Percentiles rank a stretch among this genome's conserved stretches.
These are phyloP conservation scores for Pistacia atlantica DNA, from an alignment of 345 rosid genomes.

Conservation along the genomic window DNA sequence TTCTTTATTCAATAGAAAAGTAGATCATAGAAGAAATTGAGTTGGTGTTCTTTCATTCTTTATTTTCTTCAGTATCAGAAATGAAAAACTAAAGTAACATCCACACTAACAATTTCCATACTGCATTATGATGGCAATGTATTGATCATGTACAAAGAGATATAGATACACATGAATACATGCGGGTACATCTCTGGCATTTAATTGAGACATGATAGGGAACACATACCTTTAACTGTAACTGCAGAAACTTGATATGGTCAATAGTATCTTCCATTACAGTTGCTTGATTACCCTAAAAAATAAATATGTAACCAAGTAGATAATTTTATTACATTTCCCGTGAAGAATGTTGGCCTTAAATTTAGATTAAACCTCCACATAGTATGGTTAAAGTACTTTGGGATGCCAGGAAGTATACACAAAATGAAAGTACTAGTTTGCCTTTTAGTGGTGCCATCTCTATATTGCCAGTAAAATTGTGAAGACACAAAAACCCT, in stretches of 20 bases:
- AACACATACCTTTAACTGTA: conserved; percentile 54
- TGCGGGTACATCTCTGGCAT: background rate
- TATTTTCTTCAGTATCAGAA: no score
- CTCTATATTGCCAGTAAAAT: background rate
- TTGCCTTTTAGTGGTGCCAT: background rate
- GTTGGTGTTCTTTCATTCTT: no score
- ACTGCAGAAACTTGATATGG: conserved; percentile 60
- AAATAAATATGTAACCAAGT: conserved; percentile 18
- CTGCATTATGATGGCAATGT: background rate
- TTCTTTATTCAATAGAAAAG: no score
- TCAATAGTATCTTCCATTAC: conserved; percentile 40
- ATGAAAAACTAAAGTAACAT: background rate
- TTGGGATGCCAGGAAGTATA: background rate
- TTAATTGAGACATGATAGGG: background rate
- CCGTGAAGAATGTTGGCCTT: background rate
- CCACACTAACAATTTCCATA: no score
- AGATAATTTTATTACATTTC: background rate
- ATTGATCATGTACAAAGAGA: background rate
- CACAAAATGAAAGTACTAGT: background rate
- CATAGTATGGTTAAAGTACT: background rate
- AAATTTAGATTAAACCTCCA: background rate
- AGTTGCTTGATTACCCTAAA: conserved; percentile 38
- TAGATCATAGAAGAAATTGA: no score
- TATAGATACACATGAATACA: background rate
- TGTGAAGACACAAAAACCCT: background rate